These are phyloP conservation scores for Pyrrhoderma noxium DNA, from an alignment of 1,284 basidiomycete genomes.

Conservation along the genomic window DNA sequence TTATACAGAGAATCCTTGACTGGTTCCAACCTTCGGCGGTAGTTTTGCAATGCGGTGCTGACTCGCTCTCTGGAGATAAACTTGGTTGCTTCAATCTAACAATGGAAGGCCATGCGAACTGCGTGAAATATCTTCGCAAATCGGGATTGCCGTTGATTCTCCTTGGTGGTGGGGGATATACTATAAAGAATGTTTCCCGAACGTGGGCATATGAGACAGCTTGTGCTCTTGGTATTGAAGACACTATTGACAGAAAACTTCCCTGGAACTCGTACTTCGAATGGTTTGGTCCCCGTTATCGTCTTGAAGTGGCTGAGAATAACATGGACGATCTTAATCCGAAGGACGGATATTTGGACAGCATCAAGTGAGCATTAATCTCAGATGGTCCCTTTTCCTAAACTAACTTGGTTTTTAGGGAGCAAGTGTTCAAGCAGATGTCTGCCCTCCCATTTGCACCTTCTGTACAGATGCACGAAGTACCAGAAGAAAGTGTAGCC, in stretches of 20 bases:
- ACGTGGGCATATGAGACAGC: constrained; percentile 98
- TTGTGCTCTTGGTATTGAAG: constrained; percentile 80
- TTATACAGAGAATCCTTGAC: constrained; percentile 83
- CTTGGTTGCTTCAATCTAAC: constrained; percentile 95
- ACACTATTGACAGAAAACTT: constrained; percentile 71
- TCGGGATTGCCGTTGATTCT: constrained; percentile 87
- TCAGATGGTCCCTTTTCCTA: neutral
- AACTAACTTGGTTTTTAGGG: constrained; percentile 16
- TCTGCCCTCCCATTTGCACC: constrained; percentile 77
- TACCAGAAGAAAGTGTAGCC: constrained; percentile 62
- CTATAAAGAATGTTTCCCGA: constrained; percentile 90
- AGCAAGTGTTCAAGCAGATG: constrained; percentile 72
- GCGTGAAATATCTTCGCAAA: constrained; percentile 80
- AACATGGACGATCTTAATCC: constrained; percentile 95
- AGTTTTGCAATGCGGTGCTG: constrained; percentile 93
- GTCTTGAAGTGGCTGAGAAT: constrained; percentile 84
- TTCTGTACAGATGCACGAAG: constrained; percentile 81
- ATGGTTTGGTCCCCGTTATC: constrained; percentile 95
- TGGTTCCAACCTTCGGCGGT: constrained; percentile 87
- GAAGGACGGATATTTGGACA: constrained; percentile 74
- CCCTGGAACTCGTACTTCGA: constrained; percentile 98
- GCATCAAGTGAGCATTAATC: constrained; percentile 48
- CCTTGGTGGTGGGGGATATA: constrained; percentile 95
- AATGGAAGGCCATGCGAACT: constrained; percentile 91
- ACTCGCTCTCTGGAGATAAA: constrained; percentile 93